These are phyloP conservation scores for Colletotrichum camelliae DNA, from an alignment of 2,329 filamentous ascomycete genomes.

Conservation along the genomic window DNA sequence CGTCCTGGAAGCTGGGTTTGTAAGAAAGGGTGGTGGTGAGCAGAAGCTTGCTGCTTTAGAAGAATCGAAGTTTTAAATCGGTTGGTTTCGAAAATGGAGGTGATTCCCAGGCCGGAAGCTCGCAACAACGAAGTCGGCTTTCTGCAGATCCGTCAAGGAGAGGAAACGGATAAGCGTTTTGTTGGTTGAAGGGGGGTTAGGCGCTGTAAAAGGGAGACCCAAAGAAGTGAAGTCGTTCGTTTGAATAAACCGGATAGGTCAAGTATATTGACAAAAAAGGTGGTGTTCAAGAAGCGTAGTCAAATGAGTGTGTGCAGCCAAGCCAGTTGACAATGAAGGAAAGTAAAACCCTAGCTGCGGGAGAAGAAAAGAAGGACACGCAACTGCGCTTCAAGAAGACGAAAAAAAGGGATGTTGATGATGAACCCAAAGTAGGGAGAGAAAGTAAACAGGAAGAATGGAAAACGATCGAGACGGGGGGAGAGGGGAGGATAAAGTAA, in stretches of 20 bases:
- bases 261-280: conserved; percentile 23
- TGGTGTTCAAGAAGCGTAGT: conserved; percentile 48
- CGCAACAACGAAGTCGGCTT: conserved; percentile 21
- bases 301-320: conserved; percentile 63
- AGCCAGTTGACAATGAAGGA: conserved; percentile 58
- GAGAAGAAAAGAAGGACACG: conserved; percentile 43
- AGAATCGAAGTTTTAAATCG: conserved; percentile 18
- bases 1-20: conserved; percentile 17
- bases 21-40: not conserved
- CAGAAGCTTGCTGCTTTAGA: conserved; percentile 19
- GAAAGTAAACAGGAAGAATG: conserved; percentile 31
- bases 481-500: conserved; percentile 21
- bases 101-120: conserved; percentile 17
- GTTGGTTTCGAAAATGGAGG: not conserved
- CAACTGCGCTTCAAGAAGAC: conserved; percentile 41
- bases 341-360: conserved; percentile 47
- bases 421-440: conserved; percentile 29
- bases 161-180: conserved; percentile 10
- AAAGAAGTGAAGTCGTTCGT: conserved; percentile 22
- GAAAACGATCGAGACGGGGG: conserved; percentile 19
- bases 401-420: conserved; percentile 37
- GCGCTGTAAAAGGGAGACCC: not conserved
- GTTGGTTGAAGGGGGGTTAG: not conserved
- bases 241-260: conserved; percentile 26
- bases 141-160: conserved; percentile 20